Evolutionary conservation across 176 grass and related monocot genomes (phyloP).

Genomic region (Aegilops speltoides): DNA sequence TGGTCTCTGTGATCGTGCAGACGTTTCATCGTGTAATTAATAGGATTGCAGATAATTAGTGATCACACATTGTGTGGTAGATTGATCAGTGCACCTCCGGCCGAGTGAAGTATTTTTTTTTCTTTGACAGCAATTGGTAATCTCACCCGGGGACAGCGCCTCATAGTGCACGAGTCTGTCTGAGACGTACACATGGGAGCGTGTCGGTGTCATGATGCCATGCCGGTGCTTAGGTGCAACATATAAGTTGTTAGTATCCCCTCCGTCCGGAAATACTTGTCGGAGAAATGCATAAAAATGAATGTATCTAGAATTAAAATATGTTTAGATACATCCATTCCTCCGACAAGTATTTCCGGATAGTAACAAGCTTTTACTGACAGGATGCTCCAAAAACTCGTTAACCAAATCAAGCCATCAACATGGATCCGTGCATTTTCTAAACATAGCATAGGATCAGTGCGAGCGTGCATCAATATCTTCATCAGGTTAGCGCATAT

Average conservation of each 20-base stretch:
- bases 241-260: not conserved
- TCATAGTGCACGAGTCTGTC: conserved; percentile 13
- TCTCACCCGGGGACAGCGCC: not conserved
- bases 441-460: not conserved
- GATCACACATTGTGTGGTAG: not conserved
- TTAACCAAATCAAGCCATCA: not conserved
- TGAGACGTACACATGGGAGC: not conserved
- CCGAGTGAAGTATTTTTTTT: not conserved
- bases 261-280: too few species aligned
- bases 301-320: too few species aligned
- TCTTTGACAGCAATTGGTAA: not conserved
- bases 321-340: too few species aligned
- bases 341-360: too few species aligned
- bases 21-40: not conserved
- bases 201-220: conserved; percentile 23
- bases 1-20: conserved; percentile 13
- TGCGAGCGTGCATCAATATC: not conserved
- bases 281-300: too few species aligned
- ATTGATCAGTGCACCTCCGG: not conserved
- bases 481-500: not conserved
- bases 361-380: not conserved
- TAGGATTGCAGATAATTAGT: not conserved
- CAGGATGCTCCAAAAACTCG: not conserved
- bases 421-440: conserved; percentile 6
- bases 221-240: not conserved